phyloP scores from a whole-genome alignment of 306 rosid genomes.

The Ormosia emarginata region DNA sequence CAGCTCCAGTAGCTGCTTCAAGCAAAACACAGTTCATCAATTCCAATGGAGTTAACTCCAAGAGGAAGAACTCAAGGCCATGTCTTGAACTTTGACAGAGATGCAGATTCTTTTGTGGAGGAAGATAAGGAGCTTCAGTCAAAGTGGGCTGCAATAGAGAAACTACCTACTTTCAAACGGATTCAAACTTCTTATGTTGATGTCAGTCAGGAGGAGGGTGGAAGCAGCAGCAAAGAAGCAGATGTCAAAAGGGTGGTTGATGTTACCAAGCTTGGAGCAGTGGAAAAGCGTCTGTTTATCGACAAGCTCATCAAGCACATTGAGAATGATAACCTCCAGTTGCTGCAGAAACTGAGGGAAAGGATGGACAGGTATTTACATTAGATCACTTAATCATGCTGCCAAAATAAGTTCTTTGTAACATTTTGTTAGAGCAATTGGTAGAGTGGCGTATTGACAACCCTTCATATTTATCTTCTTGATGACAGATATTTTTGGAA shows the following conservation, averaged over 20 bases:
- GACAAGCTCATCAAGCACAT: conserved; percentile 54
- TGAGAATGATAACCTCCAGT: conserved; percentile 54
- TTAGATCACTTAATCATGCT: not conserved
- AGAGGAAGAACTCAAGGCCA: conserved; percentile 43
- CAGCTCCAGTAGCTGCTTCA: conserved; percentile 16
- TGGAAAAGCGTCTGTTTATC: conserved; percentile 48
- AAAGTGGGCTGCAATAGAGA: conserved; percentile 58
- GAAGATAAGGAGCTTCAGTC: conserved; percentile 47
- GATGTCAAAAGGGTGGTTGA: conserved; percentile 45
- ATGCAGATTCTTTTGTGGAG: conserved; percentile 50
- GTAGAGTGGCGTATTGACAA: not conserved
- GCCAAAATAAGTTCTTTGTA: not conserved
- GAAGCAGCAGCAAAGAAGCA: conserved; percentile 23
- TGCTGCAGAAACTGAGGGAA: conserved; percentile 43
- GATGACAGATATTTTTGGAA: not conserved
- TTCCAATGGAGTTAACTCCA: conserved; percentile 46
- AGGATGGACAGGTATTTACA: conserved; percentile 51
- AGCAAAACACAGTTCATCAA: not conserved
- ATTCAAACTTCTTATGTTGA: conserved; percentile 49
- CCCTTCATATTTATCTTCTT: not conserved
- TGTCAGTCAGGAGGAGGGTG: conserved; percentile 26
- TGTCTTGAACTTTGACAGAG: conserved; percentile 38
- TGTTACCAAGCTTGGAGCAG: conserved; percentile 61
- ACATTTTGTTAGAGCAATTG: not conserved
- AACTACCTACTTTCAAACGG: conserved; percentile 49